phyloP scores from a whole-genome alignment of 78 protist genomes.

The Paulinella micropora region DNA sequence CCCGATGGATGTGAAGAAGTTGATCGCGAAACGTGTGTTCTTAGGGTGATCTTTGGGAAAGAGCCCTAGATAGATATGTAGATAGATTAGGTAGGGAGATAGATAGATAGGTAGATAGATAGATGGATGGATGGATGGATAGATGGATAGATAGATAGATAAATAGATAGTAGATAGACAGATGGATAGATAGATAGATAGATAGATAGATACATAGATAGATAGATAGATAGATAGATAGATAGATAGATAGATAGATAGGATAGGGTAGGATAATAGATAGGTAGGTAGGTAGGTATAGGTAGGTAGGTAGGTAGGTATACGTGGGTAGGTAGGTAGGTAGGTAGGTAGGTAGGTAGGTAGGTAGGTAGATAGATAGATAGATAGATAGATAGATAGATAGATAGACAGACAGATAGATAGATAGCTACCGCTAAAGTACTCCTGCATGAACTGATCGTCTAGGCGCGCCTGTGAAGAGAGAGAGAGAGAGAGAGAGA shows the following conservation, averaged over 20 bases:
- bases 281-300: too few species aligned
- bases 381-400: too few species aligned
- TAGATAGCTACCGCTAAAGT: too few species aligned
- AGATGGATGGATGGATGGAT: not conserved
- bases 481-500: too few species aligned
- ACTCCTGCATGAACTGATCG: too few species aligned
- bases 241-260: not conserved
- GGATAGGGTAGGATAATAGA: too few species aligned
- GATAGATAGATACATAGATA: not conserved
- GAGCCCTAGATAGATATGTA: constrained; percentile 16
- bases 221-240: not conserved
- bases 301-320: too few species aligned
- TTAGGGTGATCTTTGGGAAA: constrained; percentile 73
- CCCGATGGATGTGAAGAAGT: constrained; percentile 81
- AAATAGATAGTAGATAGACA: not conserved
- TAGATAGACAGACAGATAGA: too few species aligned
- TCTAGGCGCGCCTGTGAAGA: too few species aligned
- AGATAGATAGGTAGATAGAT: not conserved
- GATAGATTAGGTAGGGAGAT: not conserved
- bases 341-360: too few species aligned
- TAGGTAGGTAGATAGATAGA: too few species aligned
- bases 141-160: not conserved
- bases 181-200: not conserved
- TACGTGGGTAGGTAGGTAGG: too few species aligned
- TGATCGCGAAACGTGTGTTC: constrained; percentile 84